Evolutionary conservation across 129 eudicot genomes (phyloP), one percentile per base, ranked within the genome.

Genomic region (Logfia minima): DNA sequence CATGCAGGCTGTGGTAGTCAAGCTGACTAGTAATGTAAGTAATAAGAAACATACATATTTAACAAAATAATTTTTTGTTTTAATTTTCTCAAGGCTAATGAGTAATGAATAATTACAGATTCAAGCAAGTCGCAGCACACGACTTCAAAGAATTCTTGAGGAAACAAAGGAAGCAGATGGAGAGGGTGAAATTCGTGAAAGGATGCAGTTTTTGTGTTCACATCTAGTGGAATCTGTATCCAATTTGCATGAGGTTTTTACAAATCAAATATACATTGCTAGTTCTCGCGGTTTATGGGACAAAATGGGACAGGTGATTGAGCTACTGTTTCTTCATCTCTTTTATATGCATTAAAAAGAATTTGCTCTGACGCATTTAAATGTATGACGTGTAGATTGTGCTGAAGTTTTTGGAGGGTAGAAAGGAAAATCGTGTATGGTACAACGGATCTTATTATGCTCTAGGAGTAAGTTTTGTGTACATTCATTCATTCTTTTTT

Each of bases 351-450:
- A 18, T 18, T 35, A n/a, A 52, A 80, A 63, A 48, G 52, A 74
- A 55, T 4, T 17, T 26, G 29, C 75, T 43, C 72, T 89, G 74
- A 86, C 77, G 67, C 18, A 35, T 70, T 70, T 45, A 51, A 6
- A 53, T 41, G 68, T 66, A 9, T 78, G 43, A 55, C 60, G 11
- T 62, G 60, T 60, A 92, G 98, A 84, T 86, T 82, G 96, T 92
- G 53, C 70, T 90, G 28, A 88, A 87, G 88, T 92, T 92, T 68
- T 81, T 92, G 69, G 98, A 92, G 80, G 98, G 93, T 26, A 88
- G 98, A 76, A 92, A 92, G 79, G 96, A 92, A 84, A 92, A 92
- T 48, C 84, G 92, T 32, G 90, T 92, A 45, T 92, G 98, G 98
- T 92, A 92, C 77, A 90, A 79, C 4, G 98, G 98, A 80, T 90